Base-by-base conservation (phyloP, 2,329 filamentous ascomycete species). In the Colletotrichum plurivorum region DNA sequence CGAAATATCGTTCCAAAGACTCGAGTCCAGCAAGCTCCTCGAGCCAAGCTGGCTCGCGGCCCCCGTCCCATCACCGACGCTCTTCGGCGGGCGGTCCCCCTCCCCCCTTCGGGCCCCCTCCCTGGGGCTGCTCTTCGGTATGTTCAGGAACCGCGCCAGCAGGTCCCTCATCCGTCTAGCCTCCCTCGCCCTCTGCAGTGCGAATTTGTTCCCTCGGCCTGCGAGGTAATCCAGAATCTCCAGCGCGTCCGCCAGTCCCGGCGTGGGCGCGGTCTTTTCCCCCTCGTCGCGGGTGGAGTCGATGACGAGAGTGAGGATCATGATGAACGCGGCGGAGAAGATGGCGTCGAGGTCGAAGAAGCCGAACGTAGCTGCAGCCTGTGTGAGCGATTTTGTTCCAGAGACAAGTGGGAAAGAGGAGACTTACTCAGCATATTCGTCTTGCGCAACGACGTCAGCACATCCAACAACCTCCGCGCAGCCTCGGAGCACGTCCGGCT, bases 211-310 rank as follows among this genome's bases (percentile, higher is more conserved):
- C 6, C 75, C 74, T 4, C 73, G 66, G 2, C 74, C 75, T 10
- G 71, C 75, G 0, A 77, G 71, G 20, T 77, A 73, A 39, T 77
- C 75, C n/a, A 77, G 64, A 12, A 75, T 76, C 22, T 75, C 75
- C 39, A 77, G 20, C 0, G 75, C 75, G 2, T 77, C 74, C 0
- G 71, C 63, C 5, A 77, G 52, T 2, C 75, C 75, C 0, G 75
- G 75, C 5, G 71, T 73, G 0, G 76, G 73, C 2, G 71, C 72
- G 18, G 77, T 73, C 5, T 73, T 75, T 13, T 74, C 64, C 5
- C 59, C 54, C 3, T 76, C 74, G 2, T 77, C 71, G 39, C 74
- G 73, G 6, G 71, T 67, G 0, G 76, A 76, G 46, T 77, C 75
- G 49, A 70, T 63, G 45, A 62, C 58, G 18, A 70, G 52, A 1